Evolutionary conservation across 2,329 filamentous ascomycete genomes (phyloP).

Genomic region (Whalleya microplaca): DNA sequence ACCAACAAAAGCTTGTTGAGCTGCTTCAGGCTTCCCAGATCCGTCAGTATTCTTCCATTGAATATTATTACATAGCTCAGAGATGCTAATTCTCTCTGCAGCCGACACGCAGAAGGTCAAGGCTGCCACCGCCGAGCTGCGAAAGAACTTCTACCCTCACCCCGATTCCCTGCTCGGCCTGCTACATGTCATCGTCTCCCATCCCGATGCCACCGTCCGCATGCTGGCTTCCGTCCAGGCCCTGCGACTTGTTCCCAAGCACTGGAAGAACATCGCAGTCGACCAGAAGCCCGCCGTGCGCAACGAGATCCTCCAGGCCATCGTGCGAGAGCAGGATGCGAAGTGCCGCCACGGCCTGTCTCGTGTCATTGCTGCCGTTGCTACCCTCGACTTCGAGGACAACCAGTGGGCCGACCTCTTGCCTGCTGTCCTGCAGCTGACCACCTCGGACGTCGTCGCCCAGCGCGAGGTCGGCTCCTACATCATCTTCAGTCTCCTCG

Average conservation of each 20-base stretch:
- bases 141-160: constrained; percentile 90
- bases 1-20: constrained; percentile 81
- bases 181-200: constrained; percentile 83
- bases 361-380: constrained; percentile 85
- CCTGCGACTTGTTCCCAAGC: constrained; percentile 78
- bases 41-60: constrained; percentile 61
- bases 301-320: constrained; percentile 80
- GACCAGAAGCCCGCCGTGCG: constrained; percentile 81
- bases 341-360: constrained; percentile 85
- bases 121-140: constrained; percentile 84
- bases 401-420: constrained; percentile 85
- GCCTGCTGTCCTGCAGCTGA: constrained; percentile 76
- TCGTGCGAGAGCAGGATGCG: constrained; percentile 76
- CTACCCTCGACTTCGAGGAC: constrained; percentile 82
- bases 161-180: constrained; percentile 84
- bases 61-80: constrained; percentile 8
- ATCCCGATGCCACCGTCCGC: constrained; percentile 72
- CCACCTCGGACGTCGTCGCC: constrained; percentile 71
- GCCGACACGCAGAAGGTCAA: constrained; percentile 90
- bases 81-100: constrained; percentile 48
- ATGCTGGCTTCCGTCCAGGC: constrained; percentile 93
- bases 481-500: constrained; percentile 89
- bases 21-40: constrained; percentile 86
- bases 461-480: constrained; percentile 92
- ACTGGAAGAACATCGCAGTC: constrained; percentile 76